These are phyloP conservation scores for Cordyceps fumosorosea DNA, from an alignment of 2,329 filamentous ascomycete genomes.

Conservation along the genomic window DNA sequence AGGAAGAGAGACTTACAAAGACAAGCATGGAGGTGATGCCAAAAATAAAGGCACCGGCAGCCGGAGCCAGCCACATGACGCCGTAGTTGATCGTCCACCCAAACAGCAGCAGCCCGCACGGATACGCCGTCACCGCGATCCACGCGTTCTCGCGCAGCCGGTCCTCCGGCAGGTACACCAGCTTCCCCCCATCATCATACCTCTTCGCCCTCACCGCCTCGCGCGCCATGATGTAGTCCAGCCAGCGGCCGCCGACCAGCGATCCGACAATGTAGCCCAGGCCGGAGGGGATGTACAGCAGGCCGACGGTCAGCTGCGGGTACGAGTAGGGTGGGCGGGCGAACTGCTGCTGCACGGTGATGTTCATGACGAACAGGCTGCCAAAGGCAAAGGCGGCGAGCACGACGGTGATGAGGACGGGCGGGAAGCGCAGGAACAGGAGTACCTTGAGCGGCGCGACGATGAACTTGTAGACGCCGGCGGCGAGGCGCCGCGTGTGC, in stretches of 20 bases:
- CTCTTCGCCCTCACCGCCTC: conserved; percentile 65
- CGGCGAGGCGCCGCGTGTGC: conserved; percentile 33
- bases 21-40: conserved; percentile 70
- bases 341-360: conserved; percentile 68
- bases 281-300: conserved; percentile 71
- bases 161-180: conserved; percentile 70
- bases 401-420: conserved; percentile 66
- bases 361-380: conserved; percentile 69
- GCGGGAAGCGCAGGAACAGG: conserved; percentile 64
- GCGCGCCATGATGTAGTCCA: conserved; percentile 72
- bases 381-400: conserved; percentile 71
- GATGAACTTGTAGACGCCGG: conserved; percentile 52
- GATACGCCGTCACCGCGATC: conserved; percentile 65
- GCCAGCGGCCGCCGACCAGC: conserved; percentile 67
- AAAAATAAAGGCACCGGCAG: conserved; percentile 65
- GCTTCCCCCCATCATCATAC: conserved; percentile 58
- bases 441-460: conserved; percentile 68
- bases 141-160: conserved; percentile 78
- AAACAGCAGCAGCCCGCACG: conserved; percentile 64
- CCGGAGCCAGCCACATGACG: conserved; percentile 56
- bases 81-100: conserved; percentile 67
- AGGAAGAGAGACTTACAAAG: conserved; percentile 43
- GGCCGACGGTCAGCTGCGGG: conserved; percentile 60
- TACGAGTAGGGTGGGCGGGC: conserved; percentile 61
- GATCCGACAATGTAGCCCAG: conserved; percentile 66